Base-by-base conservation (phyloP, 2,329 filamentous ascomycete genomes). In the Proliferodiscus dingleyae region DNA sequence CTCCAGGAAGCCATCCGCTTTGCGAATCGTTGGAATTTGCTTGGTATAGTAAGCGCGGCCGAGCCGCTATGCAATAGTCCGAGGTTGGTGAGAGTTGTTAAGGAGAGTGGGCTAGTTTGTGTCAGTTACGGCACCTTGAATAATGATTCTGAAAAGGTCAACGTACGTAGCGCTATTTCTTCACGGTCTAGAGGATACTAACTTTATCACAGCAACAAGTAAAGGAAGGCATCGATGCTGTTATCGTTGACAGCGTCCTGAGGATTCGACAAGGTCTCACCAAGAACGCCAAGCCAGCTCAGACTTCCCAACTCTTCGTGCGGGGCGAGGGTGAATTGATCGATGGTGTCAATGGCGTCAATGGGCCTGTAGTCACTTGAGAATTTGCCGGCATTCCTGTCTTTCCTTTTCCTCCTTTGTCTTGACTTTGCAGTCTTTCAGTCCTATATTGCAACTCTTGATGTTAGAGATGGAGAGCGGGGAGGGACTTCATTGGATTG, bases 1-100 rank as follows among this genome's bases (percentile, higher is more conserved):
- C 72, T 98, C 29, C 94, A 98, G 66, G 93, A 98, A 68, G 94
- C 91, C 0, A 87, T 98, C 57, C 82, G 91, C 4, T 98, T 98
- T 61, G 91, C 93, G 1, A 89, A 83, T 50, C 80, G 91, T 29
- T 98, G 94, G 94, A 96, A 96, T 57, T 65, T 98, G 41, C 74
- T 97, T 3, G 93, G 93, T 4, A 85, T 98, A 48, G 93, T 98
- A 28, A 85, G 83, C 49, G 81, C 87, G n/a, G 88, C 89, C 0
- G 87, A 90, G 62, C 89, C 91, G 1, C 76, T 98, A 22, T 88
- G 95, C 45, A 84, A 89, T 57, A 93, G 89, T 60, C 94, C 94
- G 1, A 73, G 93, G 22, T 71, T 98, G 36, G 89, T 98, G 32
- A 83, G 80, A 59, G 90, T 96, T 18, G 90, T 98, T 13, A 97